Evolutionary conservation across 768 basidiomycete genomes (phyloP), one percentile per base, ranked within the genome.

Genomic region (Mycena floridula): DNA sequence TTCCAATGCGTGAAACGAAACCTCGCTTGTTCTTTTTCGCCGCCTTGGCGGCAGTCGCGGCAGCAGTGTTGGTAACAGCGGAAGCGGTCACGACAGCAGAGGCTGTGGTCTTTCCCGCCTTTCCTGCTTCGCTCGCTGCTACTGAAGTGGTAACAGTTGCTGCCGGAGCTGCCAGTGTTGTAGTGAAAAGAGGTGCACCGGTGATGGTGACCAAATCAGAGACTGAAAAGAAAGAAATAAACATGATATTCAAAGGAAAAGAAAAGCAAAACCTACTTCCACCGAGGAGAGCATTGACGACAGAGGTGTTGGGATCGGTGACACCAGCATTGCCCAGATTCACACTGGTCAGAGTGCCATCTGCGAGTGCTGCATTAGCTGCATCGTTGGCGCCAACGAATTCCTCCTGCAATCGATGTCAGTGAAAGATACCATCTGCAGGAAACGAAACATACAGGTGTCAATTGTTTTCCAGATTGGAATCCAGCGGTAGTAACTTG

Each of bases 261-360:
- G 15, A 7, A 23, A 6, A 44, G 21, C 12, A 37, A 24, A 13
- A 44, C 50, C 22, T 45, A 57, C 55, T 35, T 30, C 45, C 44
- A 13, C 56, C 56, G 21, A 57, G 48, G 28, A 57, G 51, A 11
- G 50, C 48, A 40, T 54, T 42, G 49, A 54, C 51, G 16, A 49
- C 50, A 22, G 47, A 53, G 40, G 56, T 57, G 40, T 53, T 42
- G 42, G 45, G 45, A 27, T 37, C 25, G 30, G 46, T 51, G 20
- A 57, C 56, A 42, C 56, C 56, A 26, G 54, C 56, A 44, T 57
- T 57, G 30, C 56, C 56, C 37, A 47, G 30, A 44, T 57, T 57
- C 43, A 57, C 50, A 23, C 53, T 51, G 16, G 53, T 57, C 20
- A 48, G 43, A 3, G 43, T 49, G 21, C 52, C 54, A 39, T 41